A percentile compares a stretch with the other conserved stretches of the same genome.
phyloP scores from a whole-genome alignment of 108 stramenopile genomes.

The Nannochloropsis salina region DNA sequence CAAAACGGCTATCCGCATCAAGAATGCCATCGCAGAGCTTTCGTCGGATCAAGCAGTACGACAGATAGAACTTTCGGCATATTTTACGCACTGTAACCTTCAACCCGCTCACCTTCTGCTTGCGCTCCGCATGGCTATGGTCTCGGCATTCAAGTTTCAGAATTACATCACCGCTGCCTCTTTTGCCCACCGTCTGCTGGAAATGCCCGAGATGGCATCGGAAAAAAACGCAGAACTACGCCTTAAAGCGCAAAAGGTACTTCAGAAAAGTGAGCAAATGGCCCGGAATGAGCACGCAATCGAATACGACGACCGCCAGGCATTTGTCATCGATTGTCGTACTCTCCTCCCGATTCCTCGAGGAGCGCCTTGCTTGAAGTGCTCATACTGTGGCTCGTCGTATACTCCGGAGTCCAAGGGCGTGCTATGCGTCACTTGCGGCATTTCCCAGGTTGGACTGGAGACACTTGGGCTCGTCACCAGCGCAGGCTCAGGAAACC shows the following conservation, averaged over 20 bases:
- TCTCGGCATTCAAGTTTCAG: conserved; percentile 94
- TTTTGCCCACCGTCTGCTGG: conserved; percentile 90
- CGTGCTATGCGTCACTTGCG: conserved; percentile 75
- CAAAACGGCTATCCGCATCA: conserved; percentile 90
- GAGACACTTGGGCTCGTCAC: conserved; percentile 93
- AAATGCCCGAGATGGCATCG: conserved; percentile 86
- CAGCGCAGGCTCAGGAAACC: conserved; percentile 23
- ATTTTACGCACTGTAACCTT: conserved; percentile 99
- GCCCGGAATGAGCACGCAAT: conserved; percentile 89
- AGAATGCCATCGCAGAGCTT: conserved; percentile 65
- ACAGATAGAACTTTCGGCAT: conserved; percentile 90
- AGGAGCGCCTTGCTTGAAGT: conserved; percentile 62
- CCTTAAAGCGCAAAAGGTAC: conserved; percentile 86
- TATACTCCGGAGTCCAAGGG: conserved; percentile 68
- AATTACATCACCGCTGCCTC: conserved; percentile 92
- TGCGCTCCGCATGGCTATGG: conserved; percentile 95
- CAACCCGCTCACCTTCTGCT: conserved; percentile 91
- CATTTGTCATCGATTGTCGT: conserved; percentile 82
- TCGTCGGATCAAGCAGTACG: conserved; percentile 69
- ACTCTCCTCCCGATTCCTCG: conserved; percentile 81
- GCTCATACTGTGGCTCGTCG: conserved; percentile 76
- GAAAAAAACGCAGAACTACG: conserved; percentile 86
- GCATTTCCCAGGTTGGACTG: conserved; percentile 75
- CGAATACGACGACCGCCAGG: conserved; percentile 89
- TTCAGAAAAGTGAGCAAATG: conserved; percentile 94